Conservation (phyloP, 2,329 filamentous ascomycete species). For the Aureobasidium sp. region DNA sequence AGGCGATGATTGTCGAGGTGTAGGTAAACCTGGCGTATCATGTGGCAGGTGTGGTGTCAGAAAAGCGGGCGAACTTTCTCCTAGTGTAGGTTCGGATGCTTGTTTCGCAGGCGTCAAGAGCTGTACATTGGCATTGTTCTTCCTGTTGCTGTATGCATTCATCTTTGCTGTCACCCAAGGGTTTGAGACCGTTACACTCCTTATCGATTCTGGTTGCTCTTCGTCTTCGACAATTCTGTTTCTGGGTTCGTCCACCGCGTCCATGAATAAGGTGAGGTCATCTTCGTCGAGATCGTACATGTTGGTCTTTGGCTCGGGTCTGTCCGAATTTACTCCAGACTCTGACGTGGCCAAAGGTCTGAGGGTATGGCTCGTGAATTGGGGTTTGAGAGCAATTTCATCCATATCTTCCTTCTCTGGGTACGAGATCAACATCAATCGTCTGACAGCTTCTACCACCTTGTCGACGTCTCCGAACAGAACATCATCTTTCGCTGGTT, state of each 20-base stretch:
- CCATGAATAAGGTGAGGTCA: slow-evolving; percentile 23
- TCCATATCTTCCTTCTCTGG: slow-evolving; percentile 13
- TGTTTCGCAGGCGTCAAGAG: slow-evolving; percentile 15
- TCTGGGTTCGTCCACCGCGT: slow-evolving; percentile 9
- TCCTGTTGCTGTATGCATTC: slow-evolving; percentile 30
- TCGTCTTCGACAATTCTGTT: slow-evolving; percentile 25
- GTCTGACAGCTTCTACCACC: slow-evolving; percentile 39
- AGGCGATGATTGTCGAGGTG: slow-evolving; percentile 29
- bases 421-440: slow-evolving; percentile 39
- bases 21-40: slow-evolving; percentile 20
- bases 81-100: neutral
- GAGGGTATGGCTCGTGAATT: slow-evolving; percentile 14
- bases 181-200: slow-evolving; percentile 35
- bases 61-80: slow-evolving; percentile 5
- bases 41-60: neutral
- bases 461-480: slow-evolving; percentile 53
- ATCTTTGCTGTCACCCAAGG: slow-evolving; percentile 46
- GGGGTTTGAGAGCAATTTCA: neutral
- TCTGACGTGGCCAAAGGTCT: neutral
- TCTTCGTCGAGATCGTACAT: slow-evolving; percentile 34
- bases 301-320: slow-evolving; percentile 20
- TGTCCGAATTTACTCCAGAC: neutral
- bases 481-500: slow-evolving; percentile 65
- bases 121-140: slow-evolving; percentile 14
- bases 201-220: slow-evolving; percentile 26